Conservation (phyloP, 202 grass and related monocot species). For the Brachypodium distachyon region DNA sequence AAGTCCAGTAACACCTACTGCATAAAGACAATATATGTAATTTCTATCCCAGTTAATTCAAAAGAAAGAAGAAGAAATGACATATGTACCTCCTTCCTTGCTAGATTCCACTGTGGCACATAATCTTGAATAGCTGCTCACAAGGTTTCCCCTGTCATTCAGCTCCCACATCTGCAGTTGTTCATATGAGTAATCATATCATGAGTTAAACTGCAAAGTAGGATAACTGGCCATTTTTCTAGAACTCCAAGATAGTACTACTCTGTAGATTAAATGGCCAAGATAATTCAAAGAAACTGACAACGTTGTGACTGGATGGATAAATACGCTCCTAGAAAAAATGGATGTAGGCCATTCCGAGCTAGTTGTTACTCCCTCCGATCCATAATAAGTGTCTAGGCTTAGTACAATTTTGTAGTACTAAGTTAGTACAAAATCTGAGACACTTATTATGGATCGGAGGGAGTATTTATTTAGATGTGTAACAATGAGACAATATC, state of each 20-base stretch:
- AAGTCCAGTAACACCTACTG: constrained; percentile 25
- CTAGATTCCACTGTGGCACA: constrained; percentile 52
- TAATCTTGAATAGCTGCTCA: constrained; percentile 77
- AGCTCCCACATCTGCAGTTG: constrained; percentile 73
- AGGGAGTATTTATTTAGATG: neutral
- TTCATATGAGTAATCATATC: constrained; percentile 8
- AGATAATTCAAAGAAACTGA: neutral
- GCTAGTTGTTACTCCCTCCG: too few species aligned
- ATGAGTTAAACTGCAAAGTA: neutral
- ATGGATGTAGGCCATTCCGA: neutral
- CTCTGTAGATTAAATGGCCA: neutral
- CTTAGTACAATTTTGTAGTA: too few species aligned
- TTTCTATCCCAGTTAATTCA: neutral
- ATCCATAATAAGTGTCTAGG: too few species aligned
- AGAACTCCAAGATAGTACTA: neutral
- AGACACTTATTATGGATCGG: too few species aligned
- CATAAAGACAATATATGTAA: neutral
- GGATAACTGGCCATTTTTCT: neutral
- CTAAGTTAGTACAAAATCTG: too few species aligned
- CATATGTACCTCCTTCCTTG: constrained; percentile 23
- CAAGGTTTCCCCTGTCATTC: constrained; percentile 78
- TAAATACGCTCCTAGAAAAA: neutral
- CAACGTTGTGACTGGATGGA: neutral
- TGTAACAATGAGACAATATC: neutral
- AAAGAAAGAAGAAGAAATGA: neutral